Base-by-base conservation (phyloP, 768 basidiomycete genomes). In the Mycena amicta region DNA sequence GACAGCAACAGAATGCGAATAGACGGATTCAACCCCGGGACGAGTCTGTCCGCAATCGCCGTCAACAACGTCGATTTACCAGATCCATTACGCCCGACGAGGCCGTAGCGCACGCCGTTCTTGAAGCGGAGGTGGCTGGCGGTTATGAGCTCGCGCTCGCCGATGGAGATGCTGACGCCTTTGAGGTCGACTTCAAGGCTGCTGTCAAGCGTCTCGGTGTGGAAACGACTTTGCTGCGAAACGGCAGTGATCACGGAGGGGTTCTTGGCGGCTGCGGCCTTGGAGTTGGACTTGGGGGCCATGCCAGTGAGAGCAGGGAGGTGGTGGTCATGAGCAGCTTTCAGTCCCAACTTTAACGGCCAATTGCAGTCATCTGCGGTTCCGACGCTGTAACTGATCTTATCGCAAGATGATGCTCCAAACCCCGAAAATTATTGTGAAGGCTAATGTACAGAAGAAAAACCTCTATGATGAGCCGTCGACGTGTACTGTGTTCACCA, bases 21-120 rank as follows among this genome's bases (percentile, higher is more conserved):
- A 45, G 71, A 72, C 57, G 73, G 70, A 12, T 72, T 70, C n/a
- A 83, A 57, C 15, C 82, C 83, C 0, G 83, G 82, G 41, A 84
- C 81, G 27, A 76, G 68, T 27, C 75, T 71, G 20, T 82, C 75
- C 2, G 71, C 69, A 25, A 83, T 60, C 11, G 80, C 80, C 18
- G 70, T 70, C 26, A 83, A 62, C 0, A 82, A 68, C 22, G 62
- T 64, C 27, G 59, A 60, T 25, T 64, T 64, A 3, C 62, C 59
- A 0, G 49, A 49, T 0, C 62, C 62, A 28, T 64, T 64, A 2
- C 62, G 40, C 18, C 79, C 81, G 12, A 80, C 65, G 4, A 83
- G 59, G 12, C 67, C 75, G 55, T 75, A 77, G n/a, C 68, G 63
- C 1, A 75, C 71, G 13, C 72, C 71, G n/a, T 69, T 65, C 60